Base-by-base conservation (phyloP, 2,329 filamentous ascomycete species). In the Calcarisporium arbuscula region DNA sequence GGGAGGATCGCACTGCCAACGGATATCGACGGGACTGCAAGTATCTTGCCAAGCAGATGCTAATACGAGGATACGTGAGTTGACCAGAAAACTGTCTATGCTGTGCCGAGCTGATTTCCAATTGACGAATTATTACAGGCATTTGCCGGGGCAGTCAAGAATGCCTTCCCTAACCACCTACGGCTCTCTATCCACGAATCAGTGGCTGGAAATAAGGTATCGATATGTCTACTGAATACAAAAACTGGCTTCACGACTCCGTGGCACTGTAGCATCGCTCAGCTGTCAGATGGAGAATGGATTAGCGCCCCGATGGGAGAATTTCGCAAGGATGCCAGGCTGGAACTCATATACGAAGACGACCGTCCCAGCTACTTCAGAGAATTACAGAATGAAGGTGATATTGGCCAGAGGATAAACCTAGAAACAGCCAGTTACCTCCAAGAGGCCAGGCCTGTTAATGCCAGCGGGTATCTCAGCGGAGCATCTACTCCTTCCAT, bases 111-210 rank as follows among this genome's bases (percentile, higher is more conserved):
- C 8, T 14, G 4, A 11, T 8, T 19, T 20, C 8, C 5, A n/a
- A 5, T 31, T 22, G 14, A 18, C 36, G 19, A 19, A 23, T 34
- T 10, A 3, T 1, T 19, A 19, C 6, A 54, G 52, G 54, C 54
- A 1, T 57, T 57, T 35, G 51, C 52, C 0, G 32, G 37, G 1
- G 54, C 54, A 11, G 44, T 57, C 19, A 47, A 50, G 15, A 17
- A 44, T 3, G 40, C 35, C 1, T 57, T 53, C 19, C 49, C 51
- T 0, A 28, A 49, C 25, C 38, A 56, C 6, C 30, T 57, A 2
- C 45, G 54, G 2, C 49, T 57, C 2, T 53, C 50, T 2, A 57
- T 57, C 4, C 54, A 57, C 10, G 43, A 52, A 5, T 57, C 54
- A 0, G 43, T 46, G 1, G 52, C 44, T 0, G 46, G 43, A 2